Evolutionary conservation across 352 stramenopile species (phyloP).

Genomic region (Phytophthora agathidicida): DNA sequence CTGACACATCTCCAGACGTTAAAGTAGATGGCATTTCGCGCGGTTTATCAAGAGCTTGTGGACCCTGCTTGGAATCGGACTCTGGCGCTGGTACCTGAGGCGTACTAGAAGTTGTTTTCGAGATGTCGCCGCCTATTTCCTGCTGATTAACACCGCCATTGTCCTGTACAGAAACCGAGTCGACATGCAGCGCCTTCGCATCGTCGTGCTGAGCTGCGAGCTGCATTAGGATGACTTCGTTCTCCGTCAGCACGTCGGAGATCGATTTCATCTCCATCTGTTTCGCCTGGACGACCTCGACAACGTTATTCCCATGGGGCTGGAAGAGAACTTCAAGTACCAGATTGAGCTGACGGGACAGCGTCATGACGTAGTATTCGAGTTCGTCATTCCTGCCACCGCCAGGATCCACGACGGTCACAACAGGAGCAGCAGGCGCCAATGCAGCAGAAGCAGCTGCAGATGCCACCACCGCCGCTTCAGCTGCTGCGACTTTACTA

Average conservation of each 20-base stretch:
- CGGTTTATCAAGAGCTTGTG: too few relatives aligned
- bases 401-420: slow-evolving; percentile 10
- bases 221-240: slow-evolving; percentile 64
- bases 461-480: too few relatives aligned
- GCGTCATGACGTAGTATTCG: slow-evolving; percentile 63
- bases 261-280: slow-evolving; percentile 52
- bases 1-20: too few relatives aligned
- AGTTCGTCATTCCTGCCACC: slow-evolving; percentile 44
- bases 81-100: too few relatives aligned
- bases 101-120: too few relatives aligned
- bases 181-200: not conserved
- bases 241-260: slow-evolving; percentile 63
- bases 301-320: slow-evolving; percentile 29
- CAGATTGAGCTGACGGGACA: slow-evolving; percentile 64
- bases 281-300: slow-evolving; percentile 34
- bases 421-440: not conserved
- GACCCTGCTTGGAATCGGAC: too few relatives aligned
- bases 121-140: too few relatives aligned
- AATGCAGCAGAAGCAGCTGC: slow-evolving; percentile 22
- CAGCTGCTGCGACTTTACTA: too few relatives aligned
- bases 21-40: too few relatives aligned
- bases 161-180: not conserved
- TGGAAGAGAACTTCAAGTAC: slow-evolving; percentile 70
- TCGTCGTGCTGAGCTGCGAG: slow-evolving; percentile 29
- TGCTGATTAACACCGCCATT: not conserved